Conservation (phyloP, 140 eudicot species). For the Senecio squalidus region DNA sequence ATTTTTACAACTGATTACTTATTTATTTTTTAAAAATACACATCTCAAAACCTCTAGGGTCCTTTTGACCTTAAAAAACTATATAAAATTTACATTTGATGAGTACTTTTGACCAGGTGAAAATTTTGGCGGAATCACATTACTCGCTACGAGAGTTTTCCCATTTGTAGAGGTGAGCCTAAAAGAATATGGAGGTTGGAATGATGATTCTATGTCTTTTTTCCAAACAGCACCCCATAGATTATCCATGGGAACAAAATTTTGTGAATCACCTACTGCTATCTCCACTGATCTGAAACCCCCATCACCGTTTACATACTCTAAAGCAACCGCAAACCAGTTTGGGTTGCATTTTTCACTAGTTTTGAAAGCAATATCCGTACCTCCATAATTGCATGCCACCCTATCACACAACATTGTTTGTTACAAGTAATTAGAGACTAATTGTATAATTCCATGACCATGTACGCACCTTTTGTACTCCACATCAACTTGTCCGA, state of each 20-base stretch:
- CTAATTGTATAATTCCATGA: too few species aligned
- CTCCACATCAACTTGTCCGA: neutral
- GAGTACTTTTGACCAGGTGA: constrained; percentile 22
- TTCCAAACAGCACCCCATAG: constrained; percentile 63
- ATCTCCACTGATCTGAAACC: constrained; percentile 37
- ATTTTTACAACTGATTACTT: neutral
- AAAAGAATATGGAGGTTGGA: constrained; percentile 43
- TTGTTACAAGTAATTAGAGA: constrained; percentile 12
- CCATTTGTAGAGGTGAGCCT: constrained; percentile 35
- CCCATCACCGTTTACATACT: constrained; percentile 55
- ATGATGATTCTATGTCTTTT: constrained; percentile 15
- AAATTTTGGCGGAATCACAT: constrained; percentile 36
- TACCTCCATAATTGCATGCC: constrained; percentile 48
- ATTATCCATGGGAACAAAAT: constrained; percentile 33
- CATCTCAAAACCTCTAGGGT: neutral
- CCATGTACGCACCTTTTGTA: neutral
- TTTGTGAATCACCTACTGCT: constrained; percentile 13
- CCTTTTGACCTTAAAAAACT: neutral
- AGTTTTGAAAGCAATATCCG: constrained; percentile 40
- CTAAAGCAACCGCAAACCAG: constrained; percentile 49
- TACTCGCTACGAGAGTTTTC: constrained; percentile 29
- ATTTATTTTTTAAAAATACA: neutral
- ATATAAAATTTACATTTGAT: constrained; percentile 15
- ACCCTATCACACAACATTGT: constrained; percentile 31
- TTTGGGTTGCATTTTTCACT: constrained; percentile 32